These are phyloP conservation scores for Solanum aculeatissimum DNA, from an alignment of 305 asterid genomes.

Conservation along the genomic window DNA sequence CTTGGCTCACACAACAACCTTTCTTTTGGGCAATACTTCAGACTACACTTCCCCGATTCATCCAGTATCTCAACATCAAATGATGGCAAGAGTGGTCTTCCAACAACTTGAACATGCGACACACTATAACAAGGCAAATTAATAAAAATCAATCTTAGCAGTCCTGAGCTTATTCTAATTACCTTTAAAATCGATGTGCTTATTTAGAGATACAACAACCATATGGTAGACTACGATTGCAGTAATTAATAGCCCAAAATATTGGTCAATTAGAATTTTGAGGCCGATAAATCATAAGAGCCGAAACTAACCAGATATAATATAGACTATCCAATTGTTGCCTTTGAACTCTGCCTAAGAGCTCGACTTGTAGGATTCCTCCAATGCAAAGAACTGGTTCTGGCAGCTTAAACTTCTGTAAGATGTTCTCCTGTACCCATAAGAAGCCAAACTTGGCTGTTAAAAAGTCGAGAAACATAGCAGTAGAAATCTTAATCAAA, in stretches of 20 bases:
- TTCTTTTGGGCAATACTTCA: conserved; percentile 26
- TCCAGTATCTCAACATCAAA: conserved; percentile 33
- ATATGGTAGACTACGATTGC: background rate
- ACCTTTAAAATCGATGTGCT: background rate
- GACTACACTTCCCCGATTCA: conserved; percentile 23
- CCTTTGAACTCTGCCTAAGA: conserved; percentile 74
- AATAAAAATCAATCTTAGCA: background rate
- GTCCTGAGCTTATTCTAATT: background rate
- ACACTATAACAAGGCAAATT: conserved; percentile 20
- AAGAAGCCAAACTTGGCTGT: background rate
- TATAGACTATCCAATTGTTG: conserved; percentile 60
- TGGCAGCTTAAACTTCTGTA: conserved; percentile 74
- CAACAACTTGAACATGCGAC: conserved; percentile 42
- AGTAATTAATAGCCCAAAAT: background rate
- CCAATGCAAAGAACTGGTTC: conserved; percentile 69
- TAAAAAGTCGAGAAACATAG: background rate
- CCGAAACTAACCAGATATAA: conserved; percentile 59
- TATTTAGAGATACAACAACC: background rate
- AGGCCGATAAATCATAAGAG: background rate
- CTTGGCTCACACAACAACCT: background rate
- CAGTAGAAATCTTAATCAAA: background rate
- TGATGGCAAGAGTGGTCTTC: conserved; percentile 37
- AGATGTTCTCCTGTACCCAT: conserved; percentile 46
- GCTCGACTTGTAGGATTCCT: conserved; percentile 62
- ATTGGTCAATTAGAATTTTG: background rate